phyloP scores from a whole-genome alignment of 768 basidiomycete genomes.

The Termitomyces titanicus region DNA sequence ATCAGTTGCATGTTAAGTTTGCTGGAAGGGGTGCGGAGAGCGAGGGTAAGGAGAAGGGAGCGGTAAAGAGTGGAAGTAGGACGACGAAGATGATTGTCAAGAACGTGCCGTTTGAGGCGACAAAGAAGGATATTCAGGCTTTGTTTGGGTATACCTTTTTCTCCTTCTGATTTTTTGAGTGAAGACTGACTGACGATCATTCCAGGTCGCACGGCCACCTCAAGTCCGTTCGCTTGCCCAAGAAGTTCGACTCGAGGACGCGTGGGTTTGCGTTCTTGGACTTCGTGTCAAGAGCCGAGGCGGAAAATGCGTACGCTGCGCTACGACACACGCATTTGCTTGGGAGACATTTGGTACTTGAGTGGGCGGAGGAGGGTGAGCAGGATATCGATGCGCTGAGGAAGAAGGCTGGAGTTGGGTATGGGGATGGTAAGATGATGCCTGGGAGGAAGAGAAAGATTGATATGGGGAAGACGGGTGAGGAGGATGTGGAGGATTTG shows the following conservation, averaged over 20 bases:
- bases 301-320: constrained; percentile 82
- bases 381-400: constrained; percentile 74
- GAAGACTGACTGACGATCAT: not conserved
- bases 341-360: constrained; percentile 89
- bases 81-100: constrained; percentile 97
- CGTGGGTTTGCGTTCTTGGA: constrained; percentile 98
- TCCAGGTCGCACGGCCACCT: constrained; percentile 88
- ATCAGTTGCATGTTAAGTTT: constrained; percentile 78
- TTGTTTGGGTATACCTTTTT: constrained; percentile 71
- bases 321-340: constrained; percentile 94
- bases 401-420: constrained; percentile 78
- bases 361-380: constrained; percentile 88
- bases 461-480: constrained; percentile 41
- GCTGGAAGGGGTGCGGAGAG: constrained; percentile 76
- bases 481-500: constrained; percentile 33
- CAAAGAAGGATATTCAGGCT: constrained; percentile 87
- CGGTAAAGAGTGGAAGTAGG: constrained; percentile 45
- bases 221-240: constrained; percentile 91
- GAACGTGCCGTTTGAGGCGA: constrained; percentile 96
- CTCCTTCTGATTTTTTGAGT: not conserved
- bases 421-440: constrained; percentile 61
- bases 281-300: constrained; percentile 86
- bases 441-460: constrained; percentile 78
- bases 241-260: constrained; percentile 83
- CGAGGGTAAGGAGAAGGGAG: constrained; percentile 29